Evolutionary conservation across 225 moss, liverwort and hornwort genomes (phyloP), one percentile per base, ranked within the genome.

Genomic region (Ulota crispa): DNA sequence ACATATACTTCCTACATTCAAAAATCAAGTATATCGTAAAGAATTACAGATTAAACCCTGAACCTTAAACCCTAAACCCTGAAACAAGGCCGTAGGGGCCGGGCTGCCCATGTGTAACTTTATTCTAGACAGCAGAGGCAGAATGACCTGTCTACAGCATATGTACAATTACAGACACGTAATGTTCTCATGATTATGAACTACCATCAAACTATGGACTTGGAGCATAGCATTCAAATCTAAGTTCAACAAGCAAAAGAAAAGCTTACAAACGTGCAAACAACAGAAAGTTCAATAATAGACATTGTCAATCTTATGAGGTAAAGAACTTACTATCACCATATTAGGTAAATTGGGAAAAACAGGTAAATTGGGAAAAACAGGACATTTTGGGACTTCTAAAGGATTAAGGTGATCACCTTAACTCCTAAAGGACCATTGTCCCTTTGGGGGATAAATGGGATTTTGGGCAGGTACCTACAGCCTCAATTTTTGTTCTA

Each of bases 51-150:
- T 54, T 64, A 45, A 85, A 79, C 75, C 73, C 77, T 57, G 7
- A 84, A 78, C 42, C 80, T 63, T 76, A 8, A 76, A 73, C 26
- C 78, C 47, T 67, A 30, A 39, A 83, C 41, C 85, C 52, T 55
- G 13, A 15, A 45, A 76, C 72, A 31, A 39, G 71, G 28, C 64
- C 11, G 20, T 41, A 59, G 19, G 5, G 3, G 3, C 26, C 55
- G 45, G 18, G 6, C 59, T 71, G 43, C 43, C 55, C 65, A 21
- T 57, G 9, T 32, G 18, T 71, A 24, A 70, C 57, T 57, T 24
- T 21, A 50, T 39, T 77, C 23, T 31, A 61, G 50, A 53, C 6
- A 79, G 12, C 23, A 75, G 68, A 75, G 59, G 50, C 18, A 32
- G 27, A 27, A 74, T 43, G 20, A 39, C 56, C 54, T 64, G 36